Evolutionary conservation across 257 asterid genomes (phyloP), one percentile per base, ranked within the genome.

Genomic region (Petunia axillaris): DNA sequence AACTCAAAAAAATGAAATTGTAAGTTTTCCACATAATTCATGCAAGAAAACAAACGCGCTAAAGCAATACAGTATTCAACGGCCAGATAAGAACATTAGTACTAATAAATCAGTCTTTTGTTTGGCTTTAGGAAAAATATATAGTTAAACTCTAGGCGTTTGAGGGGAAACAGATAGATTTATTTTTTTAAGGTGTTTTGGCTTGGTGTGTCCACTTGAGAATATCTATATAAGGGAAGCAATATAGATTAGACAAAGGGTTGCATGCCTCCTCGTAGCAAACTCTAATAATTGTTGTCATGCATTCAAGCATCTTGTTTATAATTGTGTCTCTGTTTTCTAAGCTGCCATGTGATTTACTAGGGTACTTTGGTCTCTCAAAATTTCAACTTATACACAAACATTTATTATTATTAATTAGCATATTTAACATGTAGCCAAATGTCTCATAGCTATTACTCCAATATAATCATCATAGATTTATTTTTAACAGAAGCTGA

Each of bases 311-410:
- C 87, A 58, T 90, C 92, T 85, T 76, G 80, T 83, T 82, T 89
- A 94, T 94, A 85, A 93, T 91, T 94, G 86, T 94, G 96, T 94
- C 97, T 86, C 84, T 86, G 81, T 86, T 85, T 82, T 80, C 82
- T 85, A 82, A 80, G 82, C 89, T 84, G 80, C 77, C 85, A 84
- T 78, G 77, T 83, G 68, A 64, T 60, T 82, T 74, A 70, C 82
- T 73, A 46, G 62, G 50, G 78, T 59, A 77, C 74, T 39, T 71
- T 77, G 79, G 81, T 77, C 67, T 58, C 79, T 78, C 75, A 62
- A 44, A 54, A 60, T 78, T 43, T 78, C 74, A 71, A 5, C 60
- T 11, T 70, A 48, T 48, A 25, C 35, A 71, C n/a, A 70, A 5
- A 46, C n/a, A 48, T 43, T 25, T 25, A 48, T 48, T 48, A 48